A percentile compares a stretch with the other conserved stretches of the same genome.
Evolutionary conservation across 176 grass and related monocot genomes (phyloP).

Genomic region (Elymus sibiricus): DNA sequence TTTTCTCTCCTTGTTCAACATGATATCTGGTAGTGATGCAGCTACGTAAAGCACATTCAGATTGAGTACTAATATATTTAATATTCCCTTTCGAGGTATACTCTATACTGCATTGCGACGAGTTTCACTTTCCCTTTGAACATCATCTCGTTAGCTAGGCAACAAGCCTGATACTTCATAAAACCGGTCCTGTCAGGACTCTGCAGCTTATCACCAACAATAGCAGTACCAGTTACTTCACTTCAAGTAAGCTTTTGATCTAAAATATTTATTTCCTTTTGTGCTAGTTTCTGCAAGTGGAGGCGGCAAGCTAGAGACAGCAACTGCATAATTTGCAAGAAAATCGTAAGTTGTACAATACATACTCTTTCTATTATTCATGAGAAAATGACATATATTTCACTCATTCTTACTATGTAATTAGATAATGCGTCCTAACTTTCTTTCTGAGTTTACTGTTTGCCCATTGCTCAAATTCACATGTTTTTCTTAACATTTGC

Average conservation of each 20-base stretch:
- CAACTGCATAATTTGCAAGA: slow-evolving; percentile 92
- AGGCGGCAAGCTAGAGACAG: slow-evolving; percentile 60
- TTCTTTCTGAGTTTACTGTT: slow-evolving; percentile 1
- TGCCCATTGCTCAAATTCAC: not conserved
- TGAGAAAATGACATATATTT: not conserved
- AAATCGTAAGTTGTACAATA: slow-evolving; percentile 46
- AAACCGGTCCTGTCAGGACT: not conserved
- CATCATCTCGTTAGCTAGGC: not conserved
- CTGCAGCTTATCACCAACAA: not conserved
- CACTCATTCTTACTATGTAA: not conserved
- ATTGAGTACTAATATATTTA: not conserved
- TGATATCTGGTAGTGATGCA: not conserved
- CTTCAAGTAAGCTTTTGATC: slow-evolving; percentile 7
- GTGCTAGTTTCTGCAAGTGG: slow-evolving; percentile 65
- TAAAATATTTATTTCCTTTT: slow-evolving; percentile 13
- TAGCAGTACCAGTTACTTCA: not conserved
- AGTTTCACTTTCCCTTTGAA: not conserved
- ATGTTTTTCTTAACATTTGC: not conserved
- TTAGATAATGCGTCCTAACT: not conserved
- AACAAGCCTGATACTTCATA: not conserved
- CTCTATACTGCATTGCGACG: not conserved
- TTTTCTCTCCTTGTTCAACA: not conserved
- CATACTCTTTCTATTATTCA: not conserved
- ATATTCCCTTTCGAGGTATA: not conserved
- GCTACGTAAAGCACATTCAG: not conserved